phyloP scores from a whole-genome alignment of 2,329 filamentous ascomycete species.

The Acephala macrosclerotiorum region DNA sequence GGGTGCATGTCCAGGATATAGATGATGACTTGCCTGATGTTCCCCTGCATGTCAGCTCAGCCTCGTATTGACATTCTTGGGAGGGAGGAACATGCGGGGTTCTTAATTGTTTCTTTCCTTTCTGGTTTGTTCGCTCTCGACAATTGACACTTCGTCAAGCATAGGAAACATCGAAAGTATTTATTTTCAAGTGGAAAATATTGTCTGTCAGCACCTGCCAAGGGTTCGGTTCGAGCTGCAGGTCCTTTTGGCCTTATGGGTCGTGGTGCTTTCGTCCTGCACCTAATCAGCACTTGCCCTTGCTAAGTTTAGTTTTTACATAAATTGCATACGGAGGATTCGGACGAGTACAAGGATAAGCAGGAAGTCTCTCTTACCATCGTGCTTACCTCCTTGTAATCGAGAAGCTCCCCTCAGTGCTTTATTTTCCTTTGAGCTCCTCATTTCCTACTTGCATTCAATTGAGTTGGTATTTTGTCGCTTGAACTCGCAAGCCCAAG shows the following conservation, averaged over 20 bases:
- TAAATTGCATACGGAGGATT: not conserved
- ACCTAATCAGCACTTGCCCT: slow-evolving; percentile 3
- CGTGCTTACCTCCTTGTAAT: too few relatives aligned
- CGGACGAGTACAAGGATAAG: not conserved
- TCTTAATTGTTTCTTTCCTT: too few relatives aligned
- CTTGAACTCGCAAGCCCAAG: not conserved
- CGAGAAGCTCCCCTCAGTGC: not conserved
- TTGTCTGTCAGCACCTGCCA: not conserved
- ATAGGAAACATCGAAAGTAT: not conserved
- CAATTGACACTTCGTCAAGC: not conserved
- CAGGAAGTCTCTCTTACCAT: not conserved
- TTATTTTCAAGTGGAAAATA: not conserved
- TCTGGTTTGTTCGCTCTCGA: not conserved
- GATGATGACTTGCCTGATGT: not conserved
- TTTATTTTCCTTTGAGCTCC: not conserved
- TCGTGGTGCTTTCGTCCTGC: not conserved
- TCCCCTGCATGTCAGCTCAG: not conserved
- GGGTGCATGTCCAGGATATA: not conserved
- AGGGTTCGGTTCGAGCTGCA: not conserved
- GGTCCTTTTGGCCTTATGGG: not conserved
- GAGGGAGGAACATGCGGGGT: not conserved
- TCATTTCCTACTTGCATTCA: not conserved
- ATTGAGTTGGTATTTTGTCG: not conserved
- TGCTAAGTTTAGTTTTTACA: not conserved
- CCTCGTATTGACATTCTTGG: not conserved